phyloP scores from a whole-genome alignment of 2,329 filamentous ascomycete genomes.

The Sporothrix protearum region DNA sequence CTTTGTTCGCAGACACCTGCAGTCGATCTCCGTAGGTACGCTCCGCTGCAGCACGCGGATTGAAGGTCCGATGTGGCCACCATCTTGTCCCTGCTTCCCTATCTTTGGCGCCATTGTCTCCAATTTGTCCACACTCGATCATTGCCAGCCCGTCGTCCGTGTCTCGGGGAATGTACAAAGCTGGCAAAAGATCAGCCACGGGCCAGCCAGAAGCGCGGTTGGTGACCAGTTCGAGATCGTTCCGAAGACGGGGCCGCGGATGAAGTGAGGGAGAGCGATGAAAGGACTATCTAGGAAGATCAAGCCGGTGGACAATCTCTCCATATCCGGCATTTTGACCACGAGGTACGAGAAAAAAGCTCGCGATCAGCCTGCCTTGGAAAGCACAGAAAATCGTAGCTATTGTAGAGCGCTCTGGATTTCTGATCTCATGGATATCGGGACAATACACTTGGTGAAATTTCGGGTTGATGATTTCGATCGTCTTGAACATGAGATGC shows the following conservation, averaged over 20 bases:
- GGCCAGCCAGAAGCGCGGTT: neutral
- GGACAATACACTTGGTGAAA: no score
- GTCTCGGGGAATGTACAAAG: slow-evolving; percentile 5
- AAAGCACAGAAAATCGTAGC: no score
- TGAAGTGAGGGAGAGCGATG: neutral
- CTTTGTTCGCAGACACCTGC: neutral
- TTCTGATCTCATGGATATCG: no score
- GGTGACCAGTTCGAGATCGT: neutral
- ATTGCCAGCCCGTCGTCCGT: neutral
- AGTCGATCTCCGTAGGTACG: neutral
- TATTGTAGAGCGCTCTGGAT: no score
- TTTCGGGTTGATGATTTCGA: neutral
- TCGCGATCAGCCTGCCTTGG: neutral
- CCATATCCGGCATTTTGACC: neutral
- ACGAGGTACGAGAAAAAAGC: neutral
- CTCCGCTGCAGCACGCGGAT: neutral
- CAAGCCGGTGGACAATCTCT: neutral
- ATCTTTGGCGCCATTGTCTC: neutral
- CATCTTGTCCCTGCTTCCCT: neutral
- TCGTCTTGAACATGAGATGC: neutral
- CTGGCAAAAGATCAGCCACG: neutral
- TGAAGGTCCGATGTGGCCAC: neutral
- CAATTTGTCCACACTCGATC: neutral
- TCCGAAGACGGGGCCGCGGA: neutral
- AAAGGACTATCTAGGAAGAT: neutral